A percentile compares a stretch with the other conserved stretches of the same genome.
phyloP scores from a whole-genome alignment of 768 basidiomycete species.

The Kwoniella bestiolae region DNA sequence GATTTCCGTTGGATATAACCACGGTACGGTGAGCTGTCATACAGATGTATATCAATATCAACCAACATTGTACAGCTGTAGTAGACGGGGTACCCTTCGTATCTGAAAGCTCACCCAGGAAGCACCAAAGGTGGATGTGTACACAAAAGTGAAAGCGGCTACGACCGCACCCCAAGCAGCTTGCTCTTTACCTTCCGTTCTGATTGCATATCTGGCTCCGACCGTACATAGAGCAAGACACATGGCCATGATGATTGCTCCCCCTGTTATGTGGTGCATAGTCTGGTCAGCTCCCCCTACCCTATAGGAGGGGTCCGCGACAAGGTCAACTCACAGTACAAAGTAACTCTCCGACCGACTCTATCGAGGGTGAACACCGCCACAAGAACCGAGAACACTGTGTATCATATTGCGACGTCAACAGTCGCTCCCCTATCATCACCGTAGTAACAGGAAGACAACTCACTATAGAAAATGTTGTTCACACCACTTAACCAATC shows the following conservation, averaged over 20 bases:
- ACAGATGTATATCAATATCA: background rate
- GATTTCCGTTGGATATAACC: conserved; percentile 37
- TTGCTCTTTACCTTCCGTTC: background rate
- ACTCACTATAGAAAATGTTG: conserved; percentile 38
- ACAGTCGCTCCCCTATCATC: no score
- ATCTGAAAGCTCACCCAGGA: conserved; percentile 24
- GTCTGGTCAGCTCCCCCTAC: background rate
- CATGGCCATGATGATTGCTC: conserved; percentile 28
- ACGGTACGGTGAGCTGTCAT: conserved; percentile 33
- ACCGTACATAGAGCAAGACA: conserved; percentile 24
- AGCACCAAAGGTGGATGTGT: conserved; percentile 36
- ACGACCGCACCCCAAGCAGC: conserved; percentile 28
- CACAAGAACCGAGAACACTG: conserved; percentile 29
- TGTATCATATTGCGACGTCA: no score
- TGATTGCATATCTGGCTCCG: conserved; percentile 20
- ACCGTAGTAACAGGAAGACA: no score
- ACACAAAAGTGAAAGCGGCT: conserved; percentile 27
- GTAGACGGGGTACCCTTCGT: background rate
- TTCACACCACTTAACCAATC: conserved; percentile 36
- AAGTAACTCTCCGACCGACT: conserved; percentile 33
- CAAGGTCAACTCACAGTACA: conserved; percentile 20
- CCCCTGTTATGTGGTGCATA: background rate
- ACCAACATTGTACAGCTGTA: background rate
- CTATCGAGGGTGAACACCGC: conserved; percentile 38
- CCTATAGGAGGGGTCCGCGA: background rate